Base-by-base conservation (phyloP, 2,329 filamentous ascomycete genomes). In the Aspergillus jensenii region DNA sequence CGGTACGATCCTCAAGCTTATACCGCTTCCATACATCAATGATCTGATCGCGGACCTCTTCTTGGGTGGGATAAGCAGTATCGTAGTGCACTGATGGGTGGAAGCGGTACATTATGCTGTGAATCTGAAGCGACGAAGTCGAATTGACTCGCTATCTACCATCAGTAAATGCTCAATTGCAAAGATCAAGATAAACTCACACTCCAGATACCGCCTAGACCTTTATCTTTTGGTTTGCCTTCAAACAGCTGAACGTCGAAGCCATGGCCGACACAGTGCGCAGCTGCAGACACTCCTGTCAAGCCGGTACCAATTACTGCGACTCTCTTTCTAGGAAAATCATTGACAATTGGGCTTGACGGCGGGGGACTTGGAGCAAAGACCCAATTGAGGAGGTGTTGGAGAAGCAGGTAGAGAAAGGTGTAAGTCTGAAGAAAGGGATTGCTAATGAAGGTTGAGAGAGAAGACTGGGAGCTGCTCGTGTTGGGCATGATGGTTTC, bases 51-150 rank as follows among this genome's bases (percentile, higher is more conserved):
- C 93, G 80, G 59, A 96, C 95, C 72, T 93, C 86, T 62, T 88
- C 78, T 50, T 90, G 87, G 60, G 87, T 82, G 0, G 91, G 91
- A 68, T 96, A 96, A n/a, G 90, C 90, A 31, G 81, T 78, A 35
- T 84, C 79, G 86, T 90, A 96, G 60, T 84, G 81, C 1, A 96
- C 85, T 0, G 88, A 89, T 0, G 91, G 91, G 64, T 93, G 90
- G 71, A 96, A 96, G 21, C 91, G 85, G 73, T 93, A 96, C 90
- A 95, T 95, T 58, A 93, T 73, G 19, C 87, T 90, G 71, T 96
- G 90, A 21, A 96, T 93, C 68, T 95, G 90, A 0, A 96, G 82
- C 15, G 89, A 86, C 0, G 90, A 93, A 0, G 90, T 93, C 52
- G 89, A 90, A 76, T 95, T 93, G 41, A 95, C 90, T 73, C 84